Evolutionary conservation across 441 rosid species (phyloP), one percentile per base, ranked within the genome.

Genomic region (Adansonia gregorii): DNA sequence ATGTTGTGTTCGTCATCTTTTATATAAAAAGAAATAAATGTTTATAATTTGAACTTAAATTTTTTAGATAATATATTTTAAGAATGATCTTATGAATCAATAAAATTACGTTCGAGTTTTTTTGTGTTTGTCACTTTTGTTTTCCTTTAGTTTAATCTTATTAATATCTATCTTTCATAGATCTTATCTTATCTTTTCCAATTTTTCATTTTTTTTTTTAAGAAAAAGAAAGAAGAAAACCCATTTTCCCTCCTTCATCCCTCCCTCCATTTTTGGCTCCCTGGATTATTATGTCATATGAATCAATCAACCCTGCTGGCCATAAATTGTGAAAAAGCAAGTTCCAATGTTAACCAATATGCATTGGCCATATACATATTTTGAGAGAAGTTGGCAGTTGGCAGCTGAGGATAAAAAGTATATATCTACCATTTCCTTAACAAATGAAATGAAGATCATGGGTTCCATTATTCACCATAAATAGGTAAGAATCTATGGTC

Each of bases 1-100:
- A 81, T 74, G 86, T 48, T 39, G n/a, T 75, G 59, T 24, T 20
- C 65, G 67, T 51, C 74, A 45, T 75, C 73, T 56, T 27, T 59
- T 70, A 27, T 15, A 35, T 35, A 35, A 35, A 35, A 35, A 35
- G 6, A 35, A 0, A 49, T 11, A 49, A 10, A 49, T 2, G 0
- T 11, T 49, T 4, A 49, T 49, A 49, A 49, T 49, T 49, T 10
- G 1, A 48, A 49, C 1, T 10, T 35, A 35, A 35, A 3, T 49
- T 49, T 49, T 49, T 49, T 49, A 14, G 4, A 49, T 35, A 49
- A 14, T 49, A 49, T 49, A 4, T 49, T 48, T 11, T 46, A 46
- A 46, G 12, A 35, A 35, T 35, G 6, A 35, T 35, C 4, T 0
- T 35, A 35, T 0, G 41, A 35, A 35, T 35, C 41, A 35, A 35